phyloP scores from a whole-genome alignment of 1,139 yeast species.

The Diutina scorzettiae region DNA sequence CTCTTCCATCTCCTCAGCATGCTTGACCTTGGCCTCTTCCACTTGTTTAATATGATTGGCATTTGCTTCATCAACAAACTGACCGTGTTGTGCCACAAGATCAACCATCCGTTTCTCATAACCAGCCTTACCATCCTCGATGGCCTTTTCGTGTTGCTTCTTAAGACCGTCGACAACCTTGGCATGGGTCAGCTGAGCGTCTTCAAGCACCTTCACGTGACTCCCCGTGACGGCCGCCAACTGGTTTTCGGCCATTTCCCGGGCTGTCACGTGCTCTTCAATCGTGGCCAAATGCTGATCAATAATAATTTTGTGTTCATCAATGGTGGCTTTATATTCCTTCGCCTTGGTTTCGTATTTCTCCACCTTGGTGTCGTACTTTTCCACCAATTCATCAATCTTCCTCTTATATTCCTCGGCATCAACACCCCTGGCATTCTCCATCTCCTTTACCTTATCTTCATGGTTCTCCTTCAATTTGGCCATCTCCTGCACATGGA shows the following conservation, averaged over 20 bases:
- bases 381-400: conserved; percentile 6
- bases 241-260: background rate
- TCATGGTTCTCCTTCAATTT: background rate
- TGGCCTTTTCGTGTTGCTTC: background rate
- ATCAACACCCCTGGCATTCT: background rate
- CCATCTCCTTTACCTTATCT: background rate
- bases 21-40: background rate
- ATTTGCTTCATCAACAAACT: background rate
- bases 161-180: background rate
- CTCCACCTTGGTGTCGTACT: conserved; percentile 7
- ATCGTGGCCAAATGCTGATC: too few relatives aligned
- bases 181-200: background rate
- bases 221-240: background rate
- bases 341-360: background rate
- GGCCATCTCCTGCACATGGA: conserved; percentile 1
- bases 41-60: background rate
- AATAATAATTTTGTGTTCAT: too few relatives aligned
- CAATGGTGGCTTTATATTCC: background rate
- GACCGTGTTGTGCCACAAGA: background rate
- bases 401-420: conserved; percentile 1
- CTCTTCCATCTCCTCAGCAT: background rate
- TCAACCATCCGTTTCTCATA: too few relatives aligned
- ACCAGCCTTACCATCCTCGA: background rate
- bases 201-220: background rate
- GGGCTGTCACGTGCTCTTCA: background rate